Evolutionary conservation across 305 asterid genomes (phyloP), one percentile per base, ranked within the genome.

Genomic region (Rubia tinctorum): DNA sequence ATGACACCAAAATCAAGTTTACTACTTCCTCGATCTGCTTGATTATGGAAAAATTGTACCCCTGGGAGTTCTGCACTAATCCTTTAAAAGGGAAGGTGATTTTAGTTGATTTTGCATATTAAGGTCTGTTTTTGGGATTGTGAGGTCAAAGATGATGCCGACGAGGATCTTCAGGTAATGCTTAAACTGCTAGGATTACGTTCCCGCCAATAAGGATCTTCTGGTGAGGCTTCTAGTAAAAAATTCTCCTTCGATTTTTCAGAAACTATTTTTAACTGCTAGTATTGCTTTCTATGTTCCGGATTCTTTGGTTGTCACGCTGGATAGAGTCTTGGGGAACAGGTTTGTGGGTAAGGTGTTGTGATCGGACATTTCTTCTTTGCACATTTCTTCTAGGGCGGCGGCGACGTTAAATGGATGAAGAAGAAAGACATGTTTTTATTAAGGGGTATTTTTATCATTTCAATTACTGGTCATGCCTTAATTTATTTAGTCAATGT

Each of bases 261-360:
- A 14, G 6, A 39, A 9, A 0, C 8, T 66, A 14, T 20, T 1
- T 4, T 0, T 15, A 10, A 22, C 18, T 17, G 34, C 40, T 63
- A 97, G 90, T 78, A 76, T 89, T 73, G 98, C 94, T 49, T 89
- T 89, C 84, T 86, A 90, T 68, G 93, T 92, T 68, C 99, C 99
- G 23, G 79, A 83, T 78, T 80, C 98, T 7, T 85, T 95, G 93
- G 94, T 95, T 75, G 99, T 95, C 81, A 95, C 99, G 14, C 87
- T 95, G 64, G 99, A 92, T 82, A 86, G 97, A 81, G 98, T 95
- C 80, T 75, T 92, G 85, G 98, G 98, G 72, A 90, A 92, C 64
- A 98, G 92, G 82, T 84, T 80, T 66, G 77, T 95, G 11, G 99
- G 98, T 95, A 87, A 84, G 85, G 75, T 77, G 79, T 79, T 73